Evolutionary conservation across 129 eudicot genomes (phyloP).

Genomic region (Saussurea involucrata): DNA sequence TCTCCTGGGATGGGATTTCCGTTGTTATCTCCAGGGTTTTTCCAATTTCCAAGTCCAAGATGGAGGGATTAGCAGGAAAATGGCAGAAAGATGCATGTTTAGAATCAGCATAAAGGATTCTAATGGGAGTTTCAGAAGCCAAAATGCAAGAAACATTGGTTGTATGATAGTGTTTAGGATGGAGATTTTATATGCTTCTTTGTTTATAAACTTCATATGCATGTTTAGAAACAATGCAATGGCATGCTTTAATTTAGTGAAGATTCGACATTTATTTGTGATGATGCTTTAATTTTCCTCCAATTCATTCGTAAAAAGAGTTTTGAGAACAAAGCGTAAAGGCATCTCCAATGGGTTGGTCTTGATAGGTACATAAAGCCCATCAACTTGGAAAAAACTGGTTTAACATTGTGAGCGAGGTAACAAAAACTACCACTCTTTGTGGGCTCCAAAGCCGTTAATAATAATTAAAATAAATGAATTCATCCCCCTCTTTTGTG

Average conservation of each 20-base stretch:
- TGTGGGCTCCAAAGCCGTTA: no score
- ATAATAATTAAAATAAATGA: no score
- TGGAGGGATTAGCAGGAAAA: conserved; percentile 53
- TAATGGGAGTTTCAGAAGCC: conserved; percentile 8
- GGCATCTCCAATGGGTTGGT: no score
- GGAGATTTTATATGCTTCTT: conserved; percentile 21
- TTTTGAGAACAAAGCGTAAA: no score
- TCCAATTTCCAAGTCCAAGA: conserved; percentile 66
- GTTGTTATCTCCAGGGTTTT: conserved; percentile 63
- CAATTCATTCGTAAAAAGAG: no score
- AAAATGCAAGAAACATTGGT: conserved; percentile 15
- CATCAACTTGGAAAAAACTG: no score
- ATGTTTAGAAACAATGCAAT: conserved; percentile 7
- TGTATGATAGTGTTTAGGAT: conserved; percentile 25
- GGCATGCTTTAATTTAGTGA: neutral
- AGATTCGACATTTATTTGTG: neutral
- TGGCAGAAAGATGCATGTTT: neutral
- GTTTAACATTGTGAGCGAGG: no score
- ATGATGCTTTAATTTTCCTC: no score
- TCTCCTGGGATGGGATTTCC: conserved; percentile 85
- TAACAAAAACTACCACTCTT: no score
- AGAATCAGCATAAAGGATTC: conserved; percentile 1
- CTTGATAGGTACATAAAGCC: no score
- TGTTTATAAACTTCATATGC: conserved; percentile 13
- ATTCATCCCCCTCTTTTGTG: no score